Evolutionary conservation across 73 alveolate species (phyloP), one percentile per base, ranked within the genome.

Genomic region (Urostyla sp.): DNA sequence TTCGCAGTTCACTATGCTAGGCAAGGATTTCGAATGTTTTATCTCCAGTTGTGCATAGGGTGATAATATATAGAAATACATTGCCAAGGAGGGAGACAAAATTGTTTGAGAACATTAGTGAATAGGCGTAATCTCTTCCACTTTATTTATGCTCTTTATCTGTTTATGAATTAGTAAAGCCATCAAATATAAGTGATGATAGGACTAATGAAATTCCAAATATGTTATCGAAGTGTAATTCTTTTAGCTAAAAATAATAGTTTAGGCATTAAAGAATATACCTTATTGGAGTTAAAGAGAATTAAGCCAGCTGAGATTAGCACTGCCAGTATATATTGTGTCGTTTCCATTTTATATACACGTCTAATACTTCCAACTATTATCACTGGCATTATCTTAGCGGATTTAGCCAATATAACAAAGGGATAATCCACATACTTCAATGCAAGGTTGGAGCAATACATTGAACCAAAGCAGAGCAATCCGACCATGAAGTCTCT

Each of bases 361-460:
- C 46, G 40, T 38, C 85, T 49, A 27, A 85, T 31, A 38, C 45
- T 30, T 18, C 93, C 93, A 38, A 85, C 15, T 21, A 54, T 36
- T 57, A 85, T 85, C 53, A 85, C 93, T 27, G 93, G 93, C 67
- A 85, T 76, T 20, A 85, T 66, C 43, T 85, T 85, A 5, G 87
- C 85, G 26, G 85, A 56, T 26, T 85, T 85, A 32, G 76, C 38
- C 24, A 85, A 75, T 21, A 74, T 85, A 15, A 58, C 80, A 20
- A 76, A 46, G 26, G 93, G 93, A 52, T 73, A 85, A n/a, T 45
- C 73, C 0, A 85, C 83, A 31, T 23, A 75, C 43, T 49, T 63
- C 46, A 85, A n/a, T 7, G 93, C 88, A 46, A 44, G 52, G 48
- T 85, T 85, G 51, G 87, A 75, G 77, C 66, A 60, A 23, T 49